A percentile compares a stretch with the other conserved stretches of the same genome.
phyloP scores from a whole-genome alignment of 768 basidiomycete species.

The Galerina marginata region DNA sequence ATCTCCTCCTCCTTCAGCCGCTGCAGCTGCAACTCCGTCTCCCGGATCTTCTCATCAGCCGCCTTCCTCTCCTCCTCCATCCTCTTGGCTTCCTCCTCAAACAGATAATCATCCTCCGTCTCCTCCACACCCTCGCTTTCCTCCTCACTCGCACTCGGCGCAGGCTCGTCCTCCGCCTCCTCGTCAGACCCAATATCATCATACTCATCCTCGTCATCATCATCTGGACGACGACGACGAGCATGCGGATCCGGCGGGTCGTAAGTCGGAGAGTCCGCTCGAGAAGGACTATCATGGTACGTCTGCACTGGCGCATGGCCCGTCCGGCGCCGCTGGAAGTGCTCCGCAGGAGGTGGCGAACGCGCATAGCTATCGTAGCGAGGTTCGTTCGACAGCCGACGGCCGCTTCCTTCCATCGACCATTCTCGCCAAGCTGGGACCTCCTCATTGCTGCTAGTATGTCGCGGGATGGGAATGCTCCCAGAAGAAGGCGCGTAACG shows the following conservation, averaged over 20 bases:
- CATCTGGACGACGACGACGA: background rate
- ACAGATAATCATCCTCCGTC: constrained; percentile 1
- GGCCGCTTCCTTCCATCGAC: constrained; percentile 12
- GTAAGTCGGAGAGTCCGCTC: background rate
- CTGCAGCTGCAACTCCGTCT: constrained; percentile 23
- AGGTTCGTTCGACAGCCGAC: background rate
- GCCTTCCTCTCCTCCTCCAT: constrained; percentile 20
- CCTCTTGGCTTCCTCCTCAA: constrained; percentile 27
- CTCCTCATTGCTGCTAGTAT: constrained; percentile 6
- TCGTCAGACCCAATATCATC: constrained; percentile 1
- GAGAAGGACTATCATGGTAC: background rate
- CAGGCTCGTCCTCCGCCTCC: constrained; percentile 9
- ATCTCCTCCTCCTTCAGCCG: constrained; percentile 24
- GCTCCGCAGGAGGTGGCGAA: constrained; percentile 9
- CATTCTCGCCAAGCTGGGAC: constrained; percentile 22
- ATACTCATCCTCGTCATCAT: constrained; percentile 1
- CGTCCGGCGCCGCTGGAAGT: background rate
- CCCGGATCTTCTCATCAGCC: constrained; percentile 21
- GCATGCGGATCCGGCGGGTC: background rate
- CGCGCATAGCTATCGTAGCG: constrained; percentile 16
- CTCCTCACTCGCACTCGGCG: constrained; percentile 15
- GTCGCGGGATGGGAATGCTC: constrained; percentile 19
- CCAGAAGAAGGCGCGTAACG: constrained; percentile 1
- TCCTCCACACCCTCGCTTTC: constrained; percentile 19
- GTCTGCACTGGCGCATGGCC: background rate